Evolutionary conservation across 176 grass and related monocot genomes (phyloP), one percentile per base, ranked within the genome.

Genomic region (Aegilops sharonensis): DNA sequence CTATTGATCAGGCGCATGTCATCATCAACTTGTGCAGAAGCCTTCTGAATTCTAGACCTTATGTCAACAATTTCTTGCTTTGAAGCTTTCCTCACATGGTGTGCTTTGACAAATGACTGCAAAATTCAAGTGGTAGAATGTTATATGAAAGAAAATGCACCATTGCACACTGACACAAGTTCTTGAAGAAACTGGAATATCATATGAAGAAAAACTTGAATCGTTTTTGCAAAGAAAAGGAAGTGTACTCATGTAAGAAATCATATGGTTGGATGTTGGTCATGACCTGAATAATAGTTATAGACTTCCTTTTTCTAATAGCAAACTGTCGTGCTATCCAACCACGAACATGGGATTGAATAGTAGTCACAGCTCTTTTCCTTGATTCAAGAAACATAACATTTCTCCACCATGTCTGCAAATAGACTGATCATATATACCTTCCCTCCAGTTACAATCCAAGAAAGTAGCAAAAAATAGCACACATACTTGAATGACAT

Each of bases 391-490:
- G 42, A 72, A 94, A 90, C 67, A 88, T 45, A 79, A 86, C 39
- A 84, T 88, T 83, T 84, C 75, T 87, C 90, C 93, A 94, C 90
- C 93, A 92, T 70, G 75, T 94, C 90, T 94, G 85, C 85, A 90
- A 85, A 90, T 88, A 52, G 72, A 60, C 52, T 60, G 40, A 75
- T 74, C 47, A 66, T 21, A 68, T 68, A 6, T 78, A 62, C 10
- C 62, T 65, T 14, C 9, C 10, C 66, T 2, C 29, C n/a, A 34
- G 14, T 14, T 69, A 83, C 10, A 50, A 76, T 64, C 64, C 34
- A 68, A 67, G 40, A 88, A 72, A 42, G 13, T 37, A 66, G 18
- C 13, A 12, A 79, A 83, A 74, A 66, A 35, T 7, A 56, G 2
- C 52, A 59, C 18, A 75, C 85, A 57, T 90, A 92, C 92, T 79